Conservation (phyloP, 2,329 filamentous ascomycete genomes). For the Trichoderma gracile region DNA sequence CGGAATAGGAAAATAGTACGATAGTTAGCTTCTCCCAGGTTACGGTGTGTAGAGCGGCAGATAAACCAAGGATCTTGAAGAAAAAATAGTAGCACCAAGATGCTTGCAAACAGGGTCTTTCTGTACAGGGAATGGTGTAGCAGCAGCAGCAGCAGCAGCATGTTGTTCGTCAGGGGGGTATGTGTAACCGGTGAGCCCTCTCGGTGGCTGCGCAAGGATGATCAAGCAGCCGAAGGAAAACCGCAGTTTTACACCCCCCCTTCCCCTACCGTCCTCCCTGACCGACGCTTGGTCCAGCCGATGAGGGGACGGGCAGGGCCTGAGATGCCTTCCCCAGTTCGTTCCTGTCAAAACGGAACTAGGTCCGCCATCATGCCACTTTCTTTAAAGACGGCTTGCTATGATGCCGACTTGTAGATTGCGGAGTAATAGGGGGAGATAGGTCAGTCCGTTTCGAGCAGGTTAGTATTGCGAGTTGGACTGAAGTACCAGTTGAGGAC, state of each 20-base stretch:
- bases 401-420: background rate
- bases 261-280: background rate
- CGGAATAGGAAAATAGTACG: background rate
- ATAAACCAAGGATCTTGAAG: background rate
- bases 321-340: background rate
- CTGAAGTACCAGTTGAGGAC: background rate
- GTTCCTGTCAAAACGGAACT: background rate
- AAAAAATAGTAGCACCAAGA: background rate
- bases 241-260: too few relatives aligned
- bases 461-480: background rate
- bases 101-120: background rate
- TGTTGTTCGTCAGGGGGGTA: background rate
- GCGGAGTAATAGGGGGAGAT: background rate
- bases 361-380: background rate
- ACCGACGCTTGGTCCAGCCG: background rate
- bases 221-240: background rate
- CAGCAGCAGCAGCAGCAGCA: too few relatives aligned
- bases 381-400: background rate
- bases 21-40: background rate
- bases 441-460: background rate
- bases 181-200: background rate
- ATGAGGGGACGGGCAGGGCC: slow-evolving; percentile 1
- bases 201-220: background rate
- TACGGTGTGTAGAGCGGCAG: background rate
- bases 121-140: too few relatives aligned